Evolutionary conservation across 306 rosid genomes (phyloP).

Genomic region (Quercus variabilis): DNA sequence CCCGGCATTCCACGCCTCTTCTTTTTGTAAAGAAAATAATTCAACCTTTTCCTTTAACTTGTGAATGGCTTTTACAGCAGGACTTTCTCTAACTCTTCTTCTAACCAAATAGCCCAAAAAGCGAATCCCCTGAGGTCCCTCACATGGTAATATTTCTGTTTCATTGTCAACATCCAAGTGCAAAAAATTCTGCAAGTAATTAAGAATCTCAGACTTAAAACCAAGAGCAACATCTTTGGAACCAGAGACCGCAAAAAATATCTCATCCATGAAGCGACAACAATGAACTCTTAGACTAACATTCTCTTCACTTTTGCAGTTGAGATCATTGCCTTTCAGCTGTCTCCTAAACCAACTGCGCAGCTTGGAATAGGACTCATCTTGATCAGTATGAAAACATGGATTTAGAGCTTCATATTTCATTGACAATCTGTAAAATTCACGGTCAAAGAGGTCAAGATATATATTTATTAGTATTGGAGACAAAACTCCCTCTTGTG

Average conservation of each 20-base stretch:
- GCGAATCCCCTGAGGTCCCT: constrained; percentile 36
- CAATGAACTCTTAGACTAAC: constrained; percentile 43
- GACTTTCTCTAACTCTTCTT: constrained; percentile 58
- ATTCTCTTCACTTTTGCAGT: constrained; percentile 25
- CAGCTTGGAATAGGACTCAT: constrained; percentile 47
- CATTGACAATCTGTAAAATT: constrained; percentile 77
- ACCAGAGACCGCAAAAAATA: constrained; percentile 69
- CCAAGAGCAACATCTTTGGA: constrained; percentile 59
- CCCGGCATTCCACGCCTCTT: constrained; percentile 74
- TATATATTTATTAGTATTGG: constrained; percentile 85
- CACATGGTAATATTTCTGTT: constrained; percentile 52
- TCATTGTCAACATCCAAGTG: constrained; percentile 54
- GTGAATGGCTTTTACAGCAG: constrained; percentile 73
- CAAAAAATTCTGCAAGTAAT: constrained; percentile 58
- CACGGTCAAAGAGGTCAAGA: constrained; percentile 74
- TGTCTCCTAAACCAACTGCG: constrained; percentile 82
- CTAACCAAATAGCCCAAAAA: constrained; percentile 64
- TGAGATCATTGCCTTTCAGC: constrained; percentile 43
- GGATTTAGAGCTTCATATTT: constrained; percentile 64
- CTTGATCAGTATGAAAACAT: constrained; percentile 23
- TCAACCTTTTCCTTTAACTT: constrained; percentile 80
- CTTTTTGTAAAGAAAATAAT: constrained; percentile 65
- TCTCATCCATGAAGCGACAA: constrained; percentile 86
- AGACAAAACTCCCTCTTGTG: constrained; percentile 85
- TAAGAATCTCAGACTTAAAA: constrained; percentile 57